Conservation (phyloP, 2,329 filamentous ascomycete species). For the Talaromyces pinophilus region DNA sequence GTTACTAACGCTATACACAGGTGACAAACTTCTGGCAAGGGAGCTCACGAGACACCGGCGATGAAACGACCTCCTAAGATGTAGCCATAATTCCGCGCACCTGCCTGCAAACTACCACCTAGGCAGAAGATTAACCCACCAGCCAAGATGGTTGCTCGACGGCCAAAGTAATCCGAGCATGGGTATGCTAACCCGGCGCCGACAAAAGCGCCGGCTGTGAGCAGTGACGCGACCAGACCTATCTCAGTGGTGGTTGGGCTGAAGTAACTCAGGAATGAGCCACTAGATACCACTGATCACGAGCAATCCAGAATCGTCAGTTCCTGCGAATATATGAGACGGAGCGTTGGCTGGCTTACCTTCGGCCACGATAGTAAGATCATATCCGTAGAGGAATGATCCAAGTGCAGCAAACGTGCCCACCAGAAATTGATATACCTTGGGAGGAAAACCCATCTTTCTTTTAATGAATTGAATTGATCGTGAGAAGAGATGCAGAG, state of each 20-base stretch:
- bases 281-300: not conserved
- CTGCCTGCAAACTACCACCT: constrained; percentile 73
- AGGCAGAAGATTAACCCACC: not conserved
- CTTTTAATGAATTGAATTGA: not conserved
- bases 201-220: constrained; percentile 10
- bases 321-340: not conserved
- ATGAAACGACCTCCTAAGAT: constrained; percentile 61
- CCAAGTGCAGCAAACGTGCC: constrained; percentile 21
- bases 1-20: not conserved
- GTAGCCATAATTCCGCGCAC: constrained; percentile 59
- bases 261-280: constrained; percentile 1
- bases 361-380: not conserved
- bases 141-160: not conserved
- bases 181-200: not conserved
- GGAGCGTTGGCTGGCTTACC: not conserved
- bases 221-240: not conserved
- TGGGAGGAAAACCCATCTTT: constrained; percentile 1
- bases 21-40: not conserved
- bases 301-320: not conserved
- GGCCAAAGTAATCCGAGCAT: not conserved
- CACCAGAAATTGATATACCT: constrained; percentile 30
- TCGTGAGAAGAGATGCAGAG: not conserved
- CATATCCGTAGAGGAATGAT: not conserved
- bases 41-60: not conserved
- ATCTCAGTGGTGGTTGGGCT: not conserved